Evolutionary conservation across 2,329 filamentous ascomycete species (phyloP), one percentile per base, ranked within the genome.

Genomic region (Pestalotiopsis sp.): DNA sequence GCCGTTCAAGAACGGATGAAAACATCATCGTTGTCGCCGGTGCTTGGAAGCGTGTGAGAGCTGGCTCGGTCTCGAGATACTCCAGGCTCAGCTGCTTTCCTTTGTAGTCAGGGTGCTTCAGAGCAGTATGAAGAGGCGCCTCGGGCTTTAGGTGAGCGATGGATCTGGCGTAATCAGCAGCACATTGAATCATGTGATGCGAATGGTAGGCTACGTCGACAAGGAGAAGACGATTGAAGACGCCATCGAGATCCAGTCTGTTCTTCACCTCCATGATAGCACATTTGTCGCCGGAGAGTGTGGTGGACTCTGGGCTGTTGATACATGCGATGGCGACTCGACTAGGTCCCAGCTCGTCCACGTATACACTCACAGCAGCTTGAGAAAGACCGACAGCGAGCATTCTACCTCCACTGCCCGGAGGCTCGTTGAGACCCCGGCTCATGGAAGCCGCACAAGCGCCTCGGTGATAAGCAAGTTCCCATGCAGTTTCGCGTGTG

Each of bases 151-250:
- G 68, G 31, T 72, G 70, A 2, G 68, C 66, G 61, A 78, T 72
- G n/a, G 71, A 71, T 4, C 69, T 27, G 36, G 74, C 65, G 68
- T 79, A 80, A 3, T 67, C 41, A 1, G 49, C 56, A 12, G 75
- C 75, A 12, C 78, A 73, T 2, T 72, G 72, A 1, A 67, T 67
- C 78, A 81, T 80, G 58, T 80, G 78, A 38, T 77, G 73, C 0
- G 78, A 79, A 61, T 79, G 78, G 61, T 78, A 76, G 11, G 72
- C 74, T 25, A 71, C 65, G n/a, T 64, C 49, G 3, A 75, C 71
- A 2, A 67, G 59, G 13, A 76, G 67, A 9, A 72, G 62, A 25
- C 74, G 66, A 27, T 66, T 72, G 66, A 74, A 74, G 2, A 74
- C 64, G 1, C 69, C 71, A 11, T 68, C 68, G 4, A 39, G 65